These are phyloP conservation scores for Epichloe sp. DNA, from an alignment of 2,329 filamentous ascomycete species.

Conservation along the genomic window DNA sequence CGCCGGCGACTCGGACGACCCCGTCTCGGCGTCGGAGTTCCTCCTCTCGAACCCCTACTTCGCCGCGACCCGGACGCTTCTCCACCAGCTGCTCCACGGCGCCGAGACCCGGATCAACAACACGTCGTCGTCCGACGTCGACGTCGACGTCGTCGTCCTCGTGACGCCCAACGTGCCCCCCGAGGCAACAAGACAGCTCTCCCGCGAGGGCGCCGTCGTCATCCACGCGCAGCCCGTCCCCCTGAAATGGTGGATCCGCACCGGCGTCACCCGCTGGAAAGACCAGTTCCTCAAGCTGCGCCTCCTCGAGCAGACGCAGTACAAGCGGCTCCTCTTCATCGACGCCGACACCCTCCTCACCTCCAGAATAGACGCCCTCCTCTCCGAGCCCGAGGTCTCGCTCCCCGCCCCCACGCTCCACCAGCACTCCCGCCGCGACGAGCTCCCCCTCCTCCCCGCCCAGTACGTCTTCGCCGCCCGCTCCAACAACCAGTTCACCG, in stretches of 20 bases:
- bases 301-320: slow-evolving; percentile 26
- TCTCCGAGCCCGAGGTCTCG: not conserved
- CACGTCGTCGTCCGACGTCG: not conserved
- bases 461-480: slow-evolving; percentile 21
- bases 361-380: slow-evolving; percentile 17
- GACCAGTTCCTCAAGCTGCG: slow-evolving; percentile 31
- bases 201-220: not conserved
- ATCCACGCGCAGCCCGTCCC: slow-evolving; percentile 13
- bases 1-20: not conserved
- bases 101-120: slow-evolving; percentile 20
- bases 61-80: not conserved
- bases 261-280: slow-evolving; percentile 24
- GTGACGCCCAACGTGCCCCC: not conserved
- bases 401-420: not conserved
- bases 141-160: not conserved
- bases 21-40: not conserved
- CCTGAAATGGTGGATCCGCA: slow-evolving; percentile 20
- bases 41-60: slow-evolving; percentile 17
- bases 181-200: not conserved
- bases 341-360: slow-evolving; percentile 29
- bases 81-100: slow-evolving; percentile 19
- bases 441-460: slow-evolving; percentile 8
- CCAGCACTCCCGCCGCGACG: slow-evolving; percentile 20
- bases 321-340: slow-evolving; percentile 27
- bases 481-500: slow-evolving; percentile 19